Evolutionary conservation across 805 yeast genomes (phyloP), one percentile per base, ranked within the genome.

Genomic region (Cyberlindnera bimundalis): DNA sequence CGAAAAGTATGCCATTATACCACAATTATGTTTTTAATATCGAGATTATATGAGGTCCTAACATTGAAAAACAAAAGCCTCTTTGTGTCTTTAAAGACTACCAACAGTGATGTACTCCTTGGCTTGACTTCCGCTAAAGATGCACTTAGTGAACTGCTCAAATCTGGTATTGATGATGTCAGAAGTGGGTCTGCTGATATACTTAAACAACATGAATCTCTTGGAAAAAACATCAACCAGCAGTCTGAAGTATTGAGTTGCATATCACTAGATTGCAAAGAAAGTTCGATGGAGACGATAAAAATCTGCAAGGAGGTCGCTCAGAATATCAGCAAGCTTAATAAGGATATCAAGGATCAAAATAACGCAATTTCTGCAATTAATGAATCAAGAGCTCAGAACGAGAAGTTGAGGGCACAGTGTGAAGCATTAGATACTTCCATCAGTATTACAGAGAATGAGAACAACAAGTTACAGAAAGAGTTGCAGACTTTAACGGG

Each of bases 261-360:
- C 5, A 3, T 28, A 2, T 17, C 29, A 8, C 17, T 28, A n/a
- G 25, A 20, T 13, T 23, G 35, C 3, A 17, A 28, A n/a, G n/a
- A 18, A 6, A 27, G n/a, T 14, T 33, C 42, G 3, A 13, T 20
- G 4, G 27, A 18, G n/a, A 23, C 31, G 2, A n/a, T 9, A 5
- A 3, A 20, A 4, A 12, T 33, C 6, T 29, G 15, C 14, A 41
- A 37, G 13, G 32, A 35, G 8, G 26, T 43, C 11, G 40, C 48
- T 10, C 16, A 19, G 6, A 51, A 50, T 24, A 32, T 43, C 13
- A 42, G 45, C 12, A 29, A 43, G 13, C 51, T 49, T 33, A 49
- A 40, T 23, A 54, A 51, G 39, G 52, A 23, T 40, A 45, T 54
- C 39, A 52, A 48, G 39, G 44, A 40, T 35, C 51, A 51, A 23